Base-by-base conservation (phyloP, 495 filamentous ascomycete genomes). In the Sporormia fimetaria region DNA sequence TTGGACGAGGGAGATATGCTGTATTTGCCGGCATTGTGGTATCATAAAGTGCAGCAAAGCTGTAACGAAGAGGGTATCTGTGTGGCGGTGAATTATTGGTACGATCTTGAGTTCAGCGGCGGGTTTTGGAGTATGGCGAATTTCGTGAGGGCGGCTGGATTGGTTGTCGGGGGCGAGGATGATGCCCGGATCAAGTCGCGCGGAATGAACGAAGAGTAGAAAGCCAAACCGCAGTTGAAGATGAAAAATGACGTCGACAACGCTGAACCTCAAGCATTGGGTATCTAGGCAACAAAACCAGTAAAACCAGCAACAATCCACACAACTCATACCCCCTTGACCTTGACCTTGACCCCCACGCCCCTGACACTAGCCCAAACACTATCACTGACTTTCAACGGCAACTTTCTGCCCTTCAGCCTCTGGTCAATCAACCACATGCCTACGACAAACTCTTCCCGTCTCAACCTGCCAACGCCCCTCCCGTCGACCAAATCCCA, bases 341-440 rank as follows among this genome's bases (percentile, higher is more conserved):
- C 31, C 33, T 44, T 55, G 24, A 58, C 44, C 34, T 64, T 61
- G 24, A 73, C 65, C 17, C 67, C 65, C 21, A 78, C 57, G 17
- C 72, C 69, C 44, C 73, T 74, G 6, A 86, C 87, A 53, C 84
- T 92, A 20, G 67, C 73, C 92, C 88, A 96, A 0, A 95, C 82
- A 55, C 81, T 90, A 35, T 81, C 76, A 11, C 73, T 68, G 5
- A 95, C 81, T 52, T 71, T 75, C 3, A 71, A 62, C 0, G 90
- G 90, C 23, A 94, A 67, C 66, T 95, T 98, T 38, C 84, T 70
- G 1, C 90, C 90, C 56, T 82, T 82, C 25, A 96, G 63, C 49
- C 78, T 67, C 63, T 94, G 85, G 60, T 98, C 90, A 39, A 98
- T 76, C 32, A 98, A 66, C 90, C 90, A 98, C 70, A 87, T 76